Conservation (phyloP, 768 basidiomycete species). For the Lactarius tabidus region DNA sequence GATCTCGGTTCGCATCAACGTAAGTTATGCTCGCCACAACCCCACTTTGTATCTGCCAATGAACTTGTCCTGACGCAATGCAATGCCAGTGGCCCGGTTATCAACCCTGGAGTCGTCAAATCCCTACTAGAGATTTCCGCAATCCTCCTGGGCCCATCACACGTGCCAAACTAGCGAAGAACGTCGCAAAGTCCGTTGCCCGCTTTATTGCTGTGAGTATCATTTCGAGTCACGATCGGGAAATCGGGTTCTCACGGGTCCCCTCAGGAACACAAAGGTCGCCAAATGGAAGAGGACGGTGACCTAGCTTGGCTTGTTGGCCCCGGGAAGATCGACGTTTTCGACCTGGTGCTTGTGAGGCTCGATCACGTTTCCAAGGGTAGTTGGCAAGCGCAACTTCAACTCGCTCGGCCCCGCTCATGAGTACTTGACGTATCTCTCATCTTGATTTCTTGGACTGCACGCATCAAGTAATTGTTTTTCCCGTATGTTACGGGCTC, state of each 20-base stretch:
- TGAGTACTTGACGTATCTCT: background rate
- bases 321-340: slow-evolving; percentile 48
- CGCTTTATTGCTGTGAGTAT: slow-evolving; percentile 58
- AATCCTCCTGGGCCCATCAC: slow-evolving; percentile 78
- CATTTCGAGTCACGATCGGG: slow-evolving; percentile 1
- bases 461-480: background rate
- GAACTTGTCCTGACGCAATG: slow-evolving; percentile 14
- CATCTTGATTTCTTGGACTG: background rate
- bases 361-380: slow-evolving; percentile 82
- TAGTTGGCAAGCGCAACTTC: slow-evolving; percentile 76
- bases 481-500: background rate
- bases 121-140: slow-evolving; percentile 76
- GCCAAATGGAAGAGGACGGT: slow-evolving; percentile 59
- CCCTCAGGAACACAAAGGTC: slow-evolving; percentile 45
- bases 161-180: slow-evolving; percentile 70
- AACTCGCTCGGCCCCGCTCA: slow-evolving; percentile 36
- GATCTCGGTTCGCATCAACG: slow-evolving; percentile 75
- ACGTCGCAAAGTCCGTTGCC: slow-evolving; percentile 70
- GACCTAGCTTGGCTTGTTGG: slow-evolving; percentile 65
- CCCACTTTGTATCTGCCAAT: too few relatives aligned
- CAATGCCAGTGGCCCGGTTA: slow-evolving; percentile 71
- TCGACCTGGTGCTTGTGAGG: slow-evolving; percentile 69
- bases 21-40: slow-evolving; percentile 32
- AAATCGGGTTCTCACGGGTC: background rate
- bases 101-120: slow-evolving; percentile 72